Conservation (phyloP, 2,329 filamentous ascomycete species). For the Shiraia bambusicola region DNA sequence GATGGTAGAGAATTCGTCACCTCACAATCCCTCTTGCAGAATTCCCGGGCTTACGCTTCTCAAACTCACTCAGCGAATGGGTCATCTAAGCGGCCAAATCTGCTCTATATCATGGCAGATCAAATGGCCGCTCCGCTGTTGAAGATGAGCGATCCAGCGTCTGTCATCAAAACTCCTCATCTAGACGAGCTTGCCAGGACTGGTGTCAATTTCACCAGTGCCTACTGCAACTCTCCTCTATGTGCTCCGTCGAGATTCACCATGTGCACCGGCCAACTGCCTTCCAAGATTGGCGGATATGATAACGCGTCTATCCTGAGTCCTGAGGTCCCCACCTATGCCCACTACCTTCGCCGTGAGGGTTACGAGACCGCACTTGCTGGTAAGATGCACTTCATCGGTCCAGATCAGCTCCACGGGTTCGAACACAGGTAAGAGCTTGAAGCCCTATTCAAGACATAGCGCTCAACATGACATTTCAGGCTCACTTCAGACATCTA, state of each 20-base stretch:
- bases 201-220: slow-evolving; percentile 88
- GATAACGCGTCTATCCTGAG: slow-evolving; percentile 86
- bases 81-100: slow-evolving; percentile 61
- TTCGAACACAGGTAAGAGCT: slow-evolving; percentile 66
- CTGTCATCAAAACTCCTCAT: slow-evolving; percentile 89
- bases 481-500: slow-evolving; percentile 95
- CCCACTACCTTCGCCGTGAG: slow-evolving; percentile 81
- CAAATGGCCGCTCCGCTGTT: slow-evolving; percentile 88
- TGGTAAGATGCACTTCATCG: slow-evolving; percentile 97
- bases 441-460: neutral
- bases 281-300: slow-evolving; percentile 87
- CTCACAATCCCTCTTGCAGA: slow-evolving; percentile 28
- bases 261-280: slow-evolving; percentile 89
- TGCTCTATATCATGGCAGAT: slow-evolving; percentile 95
- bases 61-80: slow-evolving; percentile 11
- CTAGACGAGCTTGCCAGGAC: slow-evolving; percentile 78
- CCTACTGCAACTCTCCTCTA: slow-evolving; percentile 90
- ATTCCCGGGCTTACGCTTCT: slow-evolving; percentile 28
- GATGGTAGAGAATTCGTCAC: slow-evolving; percentile 27
- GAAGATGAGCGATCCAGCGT: slow-evolving; percentile 86
- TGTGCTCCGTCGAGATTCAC: slow-evolving; percentile 92
- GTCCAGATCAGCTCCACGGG: slow-evolving; percentile 84
- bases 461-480: neutral
- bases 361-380: slow-evolving; percentile 90
- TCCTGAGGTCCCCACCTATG: slow-evolving; percentile 85